Evolutionary conservation across 768 basidiomycete species (phyloP).

Genomic region (Boletales sp.): DNA sequence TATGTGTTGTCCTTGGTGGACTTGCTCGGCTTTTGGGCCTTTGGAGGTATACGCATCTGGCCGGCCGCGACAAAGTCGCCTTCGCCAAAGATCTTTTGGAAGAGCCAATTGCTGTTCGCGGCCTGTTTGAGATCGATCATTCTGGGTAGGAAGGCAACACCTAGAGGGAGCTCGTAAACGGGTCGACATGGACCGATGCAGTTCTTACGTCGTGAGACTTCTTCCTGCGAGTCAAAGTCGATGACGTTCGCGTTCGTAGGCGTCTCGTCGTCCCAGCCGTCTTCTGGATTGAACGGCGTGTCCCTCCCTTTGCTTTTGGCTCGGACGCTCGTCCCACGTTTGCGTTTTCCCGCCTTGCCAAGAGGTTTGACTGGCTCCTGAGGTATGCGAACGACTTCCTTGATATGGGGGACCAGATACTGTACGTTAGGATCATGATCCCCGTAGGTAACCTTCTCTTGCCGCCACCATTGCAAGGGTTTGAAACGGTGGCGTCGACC

Average conservation of each 20-base stretch:
- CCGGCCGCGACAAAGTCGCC: slow-evolving; percentile 91
- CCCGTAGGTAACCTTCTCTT: slow-evolving; percentile 84
- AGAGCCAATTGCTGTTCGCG: slow-evolving; percentile 68
- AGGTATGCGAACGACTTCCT: slow-evolving; percentile 57
- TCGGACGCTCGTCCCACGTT: slow-evolving; percentile 27
- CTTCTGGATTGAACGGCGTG: slow-evolving; percentile 48
- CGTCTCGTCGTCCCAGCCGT: slow-evolving; percentile 87
- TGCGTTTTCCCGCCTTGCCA: slow-evolving; percentile 36
- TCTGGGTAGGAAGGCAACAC: slow-evolving; percentile 72
- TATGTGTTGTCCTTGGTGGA: slow-evolving; percentile 92
- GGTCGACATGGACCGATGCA: slow-evolving; percentile 2
- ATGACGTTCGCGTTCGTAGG: slow-evolving; percentile 60
- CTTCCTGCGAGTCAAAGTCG: slow-evolving; percentile 58
- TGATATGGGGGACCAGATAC: slow-evolving; percentile 60
- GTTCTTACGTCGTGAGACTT: slow-evolving; percentile 68
- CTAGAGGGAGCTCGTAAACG: slow-evolving; percentile 34
- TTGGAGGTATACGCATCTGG: slow-evolving; percentile 75
- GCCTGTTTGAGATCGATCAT: slow-evolving; percentile 63
- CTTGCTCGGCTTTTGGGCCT: slow-evolving; percentile 82
- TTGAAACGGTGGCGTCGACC: slow-evolving; percentile 63
- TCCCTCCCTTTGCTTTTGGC: slow-evolving; percentile 35
- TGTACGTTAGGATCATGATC: slow-evolving; percentile 45
- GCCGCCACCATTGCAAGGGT: slow-evolving; percentile 92
- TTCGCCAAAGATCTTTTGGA: slow-evolving; percentile 91
- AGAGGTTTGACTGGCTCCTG: slow-evolving; percentile 50